These are phyloP conservation scores for Puccinia coronata DNA, from an alignment of 1,284 basidiomycete species.

Conservation along the genomic window DNA sequence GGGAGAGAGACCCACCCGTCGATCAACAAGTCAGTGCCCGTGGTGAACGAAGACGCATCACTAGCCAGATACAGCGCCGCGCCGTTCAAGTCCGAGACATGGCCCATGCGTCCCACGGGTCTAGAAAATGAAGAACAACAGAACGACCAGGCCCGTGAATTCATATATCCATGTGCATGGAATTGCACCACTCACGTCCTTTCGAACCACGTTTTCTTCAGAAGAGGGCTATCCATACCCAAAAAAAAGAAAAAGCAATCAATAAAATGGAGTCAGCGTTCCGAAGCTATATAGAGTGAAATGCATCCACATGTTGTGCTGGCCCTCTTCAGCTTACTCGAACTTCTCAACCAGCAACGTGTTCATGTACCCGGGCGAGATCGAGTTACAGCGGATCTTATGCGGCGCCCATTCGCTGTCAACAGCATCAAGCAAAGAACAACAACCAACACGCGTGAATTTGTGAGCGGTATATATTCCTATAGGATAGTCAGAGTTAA, in stretches of 20 bases:
- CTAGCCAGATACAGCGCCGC: slow-evolving; percentile 45
- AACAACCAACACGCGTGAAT: background rate
- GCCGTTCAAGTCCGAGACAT: slow-evolving; percentile 47
- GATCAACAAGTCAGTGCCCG: slow-evolving; percentile 37
- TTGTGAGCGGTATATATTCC: background rate
- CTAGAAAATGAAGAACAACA: background rate
- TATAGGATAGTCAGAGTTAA: background rate
- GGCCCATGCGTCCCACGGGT: slow-evolving; percentile 43
- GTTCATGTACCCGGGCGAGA: slow-evolving; percentile 49
- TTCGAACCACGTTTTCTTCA: slow-evolving; percentile 50
- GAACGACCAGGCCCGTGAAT: too few relatives aligned
- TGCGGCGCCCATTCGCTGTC: slow-evolving; percentile 47
- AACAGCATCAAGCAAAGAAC: background rate
- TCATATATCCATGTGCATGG: background rate
- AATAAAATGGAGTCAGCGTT: too few relatives aligned
- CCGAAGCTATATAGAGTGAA: too few relatives aligned
- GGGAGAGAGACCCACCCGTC: slow-evolving; percentile 23
- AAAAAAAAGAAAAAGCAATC: background rate
- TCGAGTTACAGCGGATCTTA: slow-evolving; percentile 48
- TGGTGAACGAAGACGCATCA: slow-evolving; percentile 42
- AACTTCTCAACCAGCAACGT: slow-evolving; percentile 50
- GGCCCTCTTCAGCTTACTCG: too few relatives aligned
- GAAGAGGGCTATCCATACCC: slow-evolving; percentile 22
- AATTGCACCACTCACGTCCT: slow-evolving; percentile 37
- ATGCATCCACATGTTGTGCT: too few relatives aligned